A percentile compares a stretch with the other conserved stretches of the same genome.
Conservation (phyloP, 192 early-diverging fungal genomes). For the Linnemannia elongata region DNA sequence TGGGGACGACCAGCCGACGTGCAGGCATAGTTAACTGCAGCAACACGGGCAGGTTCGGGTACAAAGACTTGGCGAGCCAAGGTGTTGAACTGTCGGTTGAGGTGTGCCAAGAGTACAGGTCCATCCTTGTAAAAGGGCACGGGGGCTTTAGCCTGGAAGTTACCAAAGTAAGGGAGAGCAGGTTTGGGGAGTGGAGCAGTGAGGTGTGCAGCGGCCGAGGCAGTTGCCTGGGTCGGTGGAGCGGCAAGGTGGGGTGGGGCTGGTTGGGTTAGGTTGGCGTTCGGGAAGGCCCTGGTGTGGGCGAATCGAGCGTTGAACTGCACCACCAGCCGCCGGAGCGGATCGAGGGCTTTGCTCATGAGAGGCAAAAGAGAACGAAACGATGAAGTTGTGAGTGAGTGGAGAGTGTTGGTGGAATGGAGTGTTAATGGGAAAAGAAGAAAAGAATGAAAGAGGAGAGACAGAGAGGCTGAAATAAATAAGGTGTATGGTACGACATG, state of each 20-base stretch:
- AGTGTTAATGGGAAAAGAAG: not conserved
- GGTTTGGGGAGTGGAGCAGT: conserved; percentile 29
- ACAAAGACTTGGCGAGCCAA: conserved; percentile 38
- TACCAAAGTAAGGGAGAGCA: conserved; percentile 20
- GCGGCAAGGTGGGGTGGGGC: conserved; percentile 33
- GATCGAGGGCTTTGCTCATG: conserved; percentile 56
- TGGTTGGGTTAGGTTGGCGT: conserved; percentile 33
- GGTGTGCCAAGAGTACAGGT: conserved; percentile 38
- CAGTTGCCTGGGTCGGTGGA: not conserved
- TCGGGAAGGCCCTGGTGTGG: conserved; percentile 44
- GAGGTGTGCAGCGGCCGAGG: conserved; percentile 4
- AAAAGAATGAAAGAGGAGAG: not conserved
- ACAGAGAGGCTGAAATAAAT: not conserved
- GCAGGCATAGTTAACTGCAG: conserved; percentile 53
- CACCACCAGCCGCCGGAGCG: conserved; percentile 56
- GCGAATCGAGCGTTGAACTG: conserved; percentile 55
- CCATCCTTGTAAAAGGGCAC: conserved; percentile 44
- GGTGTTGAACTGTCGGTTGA: conserved; percentile 32
- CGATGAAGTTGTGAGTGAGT: not conserved
- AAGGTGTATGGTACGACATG: no score
- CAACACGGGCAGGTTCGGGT: conserved; percentile 48
- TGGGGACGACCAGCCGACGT: conserved; percentile 42
- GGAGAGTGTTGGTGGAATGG: not conserved
- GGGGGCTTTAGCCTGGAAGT: conserved; percentile 51
- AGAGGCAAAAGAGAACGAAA: not conserved